phyloP scores from a whole-genome alignment of 2,329 filamentous ascomycete species.

The Orbilia brochopaga region DNA sequence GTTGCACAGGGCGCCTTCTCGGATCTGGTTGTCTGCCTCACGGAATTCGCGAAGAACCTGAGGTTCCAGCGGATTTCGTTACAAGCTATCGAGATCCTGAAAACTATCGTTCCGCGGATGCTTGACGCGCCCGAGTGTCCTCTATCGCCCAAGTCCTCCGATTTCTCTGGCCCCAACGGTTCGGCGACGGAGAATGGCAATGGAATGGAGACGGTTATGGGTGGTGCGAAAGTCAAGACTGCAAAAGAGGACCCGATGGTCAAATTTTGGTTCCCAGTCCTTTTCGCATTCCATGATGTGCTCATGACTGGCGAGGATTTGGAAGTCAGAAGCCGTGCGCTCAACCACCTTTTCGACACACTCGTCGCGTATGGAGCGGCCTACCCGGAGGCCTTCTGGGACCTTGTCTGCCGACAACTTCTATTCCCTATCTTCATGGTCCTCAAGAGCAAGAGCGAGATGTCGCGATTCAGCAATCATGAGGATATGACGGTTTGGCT shows the following conservation, averaged over 20 bases:
- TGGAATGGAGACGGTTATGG: slow-evolving; percentile 31
- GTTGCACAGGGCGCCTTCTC: slow-evolving; percentile 97
- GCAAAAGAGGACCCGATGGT: slow-evolving; percentile 77
- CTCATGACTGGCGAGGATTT: slow-evolving; percentile 99
- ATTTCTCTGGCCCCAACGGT: slow-evolving; percentile 61
- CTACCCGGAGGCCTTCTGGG: slow-evolving; percentile 95
- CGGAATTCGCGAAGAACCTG: slow-evolving; percentile 98
- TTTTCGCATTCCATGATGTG: slow-evolving; percentile 98
- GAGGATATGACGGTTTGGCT: slow-evolving; percentile 98
- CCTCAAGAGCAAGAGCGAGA: slow-evolving; percentile 91
- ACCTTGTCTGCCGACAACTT: slow-evolving; percentile 95
- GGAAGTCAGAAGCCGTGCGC: slow-evolving; percentile 83
- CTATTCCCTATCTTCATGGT: slow-evolving; percentile 99
- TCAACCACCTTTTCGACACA: slow-evolving; percentile 96
- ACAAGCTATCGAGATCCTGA: slow-evolving; percentile 91
- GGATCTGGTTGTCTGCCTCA: slow-evolving; percentile 92
- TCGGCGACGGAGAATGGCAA: slow-evolving; percentile 44
- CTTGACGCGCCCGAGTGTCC: slow-evolving; percentile 94
- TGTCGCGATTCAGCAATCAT: slow-evolving; percentile 92
- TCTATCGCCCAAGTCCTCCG: slow-evolving; percentile 70
- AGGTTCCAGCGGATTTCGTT: slow-evolving; percentile 98
- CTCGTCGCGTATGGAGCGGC: slow-evolving; percentile 87
- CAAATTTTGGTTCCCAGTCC: slow-evolving; percentile 97
- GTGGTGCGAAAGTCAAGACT: slow-evolving; percentile 59
- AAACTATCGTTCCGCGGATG: slow-evolving; percentile 93